Evolutionary conservation across 305 asterid species (phyloP).

Genomic region (Fraxinus paxiana): DNA sequence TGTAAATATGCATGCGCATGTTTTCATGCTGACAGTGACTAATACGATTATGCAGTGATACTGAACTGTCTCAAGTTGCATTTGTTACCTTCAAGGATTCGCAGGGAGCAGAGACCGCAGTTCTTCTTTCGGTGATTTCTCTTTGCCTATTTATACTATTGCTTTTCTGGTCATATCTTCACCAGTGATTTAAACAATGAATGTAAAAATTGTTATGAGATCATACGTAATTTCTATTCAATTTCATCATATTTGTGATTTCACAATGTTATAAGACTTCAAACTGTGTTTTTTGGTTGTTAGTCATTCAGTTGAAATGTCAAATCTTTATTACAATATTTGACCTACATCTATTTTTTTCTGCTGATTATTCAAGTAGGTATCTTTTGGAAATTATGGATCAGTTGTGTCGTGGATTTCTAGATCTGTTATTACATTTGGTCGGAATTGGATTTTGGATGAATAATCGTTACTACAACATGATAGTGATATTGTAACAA

Average conservation of each 20-base stretch:
- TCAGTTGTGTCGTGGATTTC: not conserved
- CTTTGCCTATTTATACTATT: not conserved
- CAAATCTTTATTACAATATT: not conserved
- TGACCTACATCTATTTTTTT: not conserved
- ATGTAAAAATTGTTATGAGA: not conserved
- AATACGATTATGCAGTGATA: conserved; percentile 46
- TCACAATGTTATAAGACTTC: not conserved
- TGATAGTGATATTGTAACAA: not conserved
- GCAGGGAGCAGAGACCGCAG: conserved; percentile 92
- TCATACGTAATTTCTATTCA: not conserved
- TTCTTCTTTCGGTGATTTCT: conserved; percentile 76
- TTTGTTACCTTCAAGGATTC: conserved; percentile 83
- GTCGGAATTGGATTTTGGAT: not conserved
- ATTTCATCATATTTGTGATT: not conserved
- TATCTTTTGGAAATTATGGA: not conserved
- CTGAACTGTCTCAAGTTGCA: conserved; percentile 71
- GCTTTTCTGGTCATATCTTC: not conserved
- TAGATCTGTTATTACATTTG: not conserved
- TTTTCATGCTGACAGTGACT: conserved; percentile 8
- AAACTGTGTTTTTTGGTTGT: not conserved
- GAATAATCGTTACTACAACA: not conserved
- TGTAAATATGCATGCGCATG: not conserved
- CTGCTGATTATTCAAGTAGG: not conserved
- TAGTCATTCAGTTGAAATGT: not conserved
- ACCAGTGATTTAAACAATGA: not conserved